phyloP scores from a whole-genome alignment of 805 yeast genomes.

The Starmerella cellae region DNA sequence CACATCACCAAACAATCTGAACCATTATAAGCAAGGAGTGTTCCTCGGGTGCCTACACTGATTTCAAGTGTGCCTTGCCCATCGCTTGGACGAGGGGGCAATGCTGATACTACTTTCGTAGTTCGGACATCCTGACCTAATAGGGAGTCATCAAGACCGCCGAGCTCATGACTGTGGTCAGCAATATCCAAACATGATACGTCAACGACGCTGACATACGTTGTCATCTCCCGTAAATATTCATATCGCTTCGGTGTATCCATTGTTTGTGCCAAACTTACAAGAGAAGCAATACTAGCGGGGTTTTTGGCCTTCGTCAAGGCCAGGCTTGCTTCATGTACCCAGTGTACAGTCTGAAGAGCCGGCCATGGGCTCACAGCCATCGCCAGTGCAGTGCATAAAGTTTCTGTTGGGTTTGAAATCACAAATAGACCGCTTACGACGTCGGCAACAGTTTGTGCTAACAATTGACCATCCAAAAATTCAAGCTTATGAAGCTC shows the following conservation, averaged over 20 bases:
- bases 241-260: slow-evolving; percentile 24
- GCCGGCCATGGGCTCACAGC: slow-evolving; percentile 37
- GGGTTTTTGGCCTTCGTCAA: slow-evolving; percentile 69
- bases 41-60: slow-evolving; percentile 54
- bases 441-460: slow-evolving; percentile 22
- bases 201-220: slow-evolving; percentile 37
- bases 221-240: slow-evolving; percentile 43
- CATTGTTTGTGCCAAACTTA: slow-evolving; percentile 23
- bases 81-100: slow-evolving; percentile 44
- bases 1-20: slow-evolving; percentile 41
- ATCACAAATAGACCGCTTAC: slow-evolving; percentile 13
- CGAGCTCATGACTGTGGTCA: slow-evolving; percentile 21
- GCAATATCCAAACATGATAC: slow-evolving; percentile 24
- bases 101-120: slow-evolving; percentile 32
- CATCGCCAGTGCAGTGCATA: slow-evolving; percentile 28
- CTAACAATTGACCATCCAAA: slow-evolving; percentile 6
- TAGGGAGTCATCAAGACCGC: slow-evolving; percentile 29
- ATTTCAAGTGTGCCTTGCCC: slow-evolving; percentile 34
- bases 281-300: slow-evolving; percentile 41
- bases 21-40: slow-evolving; percentile 38
- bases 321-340: slow-evolving; percentile 35
- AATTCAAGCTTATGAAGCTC: slow-evolving; percentile 4
- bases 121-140: slow-evolving; percentile 31
- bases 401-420: slow-evolving; percentile 14
- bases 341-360: slow-evolving; percentile 36